Percentiles rank a stretch among this genome's conserved stretches.
phyloP scores from a whole-genome alignment of 2,329 filamentous ascomycete genomes.

The Ampelomyces quisqualis region DNA sequence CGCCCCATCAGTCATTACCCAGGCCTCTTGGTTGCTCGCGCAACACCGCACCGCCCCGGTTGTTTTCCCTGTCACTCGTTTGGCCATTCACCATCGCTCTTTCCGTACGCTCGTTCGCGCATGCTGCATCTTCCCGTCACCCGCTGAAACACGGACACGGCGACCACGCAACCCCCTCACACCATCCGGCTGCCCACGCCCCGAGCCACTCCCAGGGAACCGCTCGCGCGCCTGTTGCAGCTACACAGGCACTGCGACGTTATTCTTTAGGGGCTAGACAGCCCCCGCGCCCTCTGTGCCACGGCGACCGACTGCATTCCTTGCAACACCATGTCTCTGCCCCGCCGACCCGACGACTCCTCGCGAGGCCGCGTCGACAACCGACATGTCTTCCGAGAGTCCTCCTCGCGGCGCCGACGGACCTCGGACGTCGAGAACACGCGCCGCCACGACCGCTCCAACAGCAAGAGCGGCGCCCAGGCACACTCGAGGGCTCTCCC shows the following conservation, averaged over 20 bases:
- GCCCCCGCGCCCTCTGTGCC: constrained; percentile 8
- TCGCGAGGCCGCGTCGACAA: constrained; percentile 54
- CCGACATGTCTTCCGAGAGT: constrained; percentile 62
- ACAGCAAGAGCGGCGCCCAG: constrained; percentile 45
- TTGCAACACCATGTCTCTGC: constrained; percentile 48
- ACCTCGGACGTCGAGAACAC: constrained; percentile 69
- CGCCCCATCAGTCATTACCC: constrained; percentile 9
- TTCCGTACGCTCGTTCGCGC: constrained; percentile 12
- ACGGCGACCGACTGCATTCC: constrained; percentile 28
- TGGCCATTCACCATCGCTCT: constrained; percentile 14
- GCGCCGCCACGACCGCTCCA: constrained; percentile 48
- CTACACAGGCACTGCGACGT: constrained; percentile 7
- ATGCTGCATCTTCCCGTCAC: constrained; percentile 25
- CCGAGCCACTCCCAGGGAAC: neutral
- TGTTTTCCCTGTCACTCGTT: constrained; percentile 25
- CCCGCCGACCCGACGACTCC: constrained; percentile 63
- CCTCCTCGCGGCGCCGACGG: constrained; percentile 56
- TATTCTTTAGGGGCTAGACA: constrained; percentile 13
- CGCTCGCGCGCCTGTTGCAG: constrained; percentile 1
- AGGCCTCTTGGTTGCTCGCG: constrained; percentile 24
- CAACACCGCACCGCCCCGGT: constrained; percentile 19
- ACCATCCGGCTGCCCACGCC: neutral
- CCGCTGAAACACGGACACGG: constrained; percentile 27
- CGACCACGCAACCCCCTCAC: constrained; percentile 2
- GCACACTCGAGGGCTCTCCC: constrained; percentile 46